Conservation (phyloP, 2,329 filamentous ascomycete genomes). For the Elsinoe perseae region DNA sequence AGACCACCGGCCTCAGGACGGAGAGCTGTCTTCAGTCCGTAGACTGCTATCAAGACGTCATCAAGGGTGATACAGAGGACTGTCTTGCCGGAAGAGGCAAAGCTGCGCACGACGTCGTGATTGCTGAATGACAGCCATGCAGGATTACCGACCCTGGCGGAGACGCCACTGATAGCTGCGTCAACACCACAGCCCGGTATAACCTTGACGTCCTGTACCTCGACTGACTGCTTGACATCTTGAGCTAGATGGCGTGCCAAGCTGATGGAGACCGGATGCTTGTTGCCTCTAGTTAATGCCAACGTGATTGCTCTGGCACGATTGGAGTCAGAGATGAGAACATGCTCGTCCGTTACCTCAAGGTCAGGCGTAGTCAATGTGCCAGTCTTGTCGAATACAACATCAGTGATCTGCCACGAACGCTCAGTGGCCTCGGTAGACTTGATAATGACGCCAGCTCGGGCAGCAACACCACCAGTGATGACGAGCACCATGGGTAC, state of each 20-base stretch:
- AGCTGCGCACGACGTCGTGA: slow-evolving; percentile 26
- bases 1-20: slow-evolving; percentile 46
- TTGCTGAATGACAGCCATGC: slow-evolving; percentile 38
- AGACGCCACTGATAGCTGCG: slow-evolving; percentile 27
- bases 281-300: slow-evolving; percentile 20
- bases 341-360: slow-evolving; percentile 30
- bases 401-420: slow-evolving; percentile 53
- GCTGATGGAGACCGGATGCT: slow-evolving; percentile 25
- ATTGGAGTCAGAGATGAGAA: slow-evolving; percentile 18
- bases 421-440: slow-evolving; percentile 56
- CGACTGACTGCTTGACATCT: background rate
- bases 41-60: slow-evolving; percentile 38
- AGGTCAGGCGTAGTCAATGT: slow-evolving; percentile 58
- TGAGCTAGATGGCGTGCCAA: slow-evolving; percentile 26
- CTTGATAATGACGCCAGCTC: slow-evolving; percentile 61
- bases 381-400: slow-evolving; percentile 76
- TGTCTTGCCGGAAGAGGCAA: slow-evolving; percentile 39
- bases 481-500: slow-evolving; percentile 75
- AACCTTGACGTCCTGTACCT: slow-evolving; percentile 27
- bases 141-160: slow-evolving; percentile 41
- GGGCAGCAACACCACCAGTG: slow-evolving; percentile 57
- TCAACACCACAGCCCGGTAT: slow-evolving; percentile 40
- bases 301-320: background rate
- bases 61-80: slow-evolving; percentile 52
- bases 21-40: slow-evolving; percentile 43